Conservation (phyloP, 2,329 filamentous ascomycete genomes). For the Verticillium isaacii region DNA sequence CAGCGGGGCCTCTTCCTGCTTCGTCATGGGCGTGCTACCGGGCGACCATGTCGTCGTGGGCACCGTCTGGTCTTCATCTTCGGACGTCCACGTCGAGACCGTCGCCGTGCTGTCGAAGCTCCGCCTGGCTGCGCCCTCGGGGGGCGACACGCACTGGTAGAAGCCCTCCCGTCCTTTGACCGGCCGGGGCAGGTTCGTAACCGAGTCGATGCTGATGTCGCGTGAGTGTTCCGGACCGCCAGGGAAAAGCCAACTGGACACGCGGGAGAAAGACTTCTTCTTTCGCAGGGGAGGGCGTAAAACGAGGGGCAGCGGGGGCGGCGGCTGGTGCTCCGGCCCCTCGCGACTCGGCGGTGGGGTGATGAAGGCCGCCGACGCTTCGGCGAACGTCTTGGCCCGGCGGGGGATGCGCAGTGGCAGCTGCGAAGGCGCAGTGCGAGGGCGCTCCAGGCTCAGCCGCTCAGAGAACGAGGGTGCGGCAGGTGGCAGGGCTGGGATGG, state of each 20-base stretch:
- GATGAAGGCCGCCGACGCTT: slow-evolving; percentile 24
- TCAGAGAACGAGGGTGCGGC: slow-evolving; percentile 54
- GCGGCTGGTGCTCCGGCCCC: slow-evolving; percentile 33
- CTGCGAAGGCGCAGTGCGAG: slow-evolving; percentile 27
- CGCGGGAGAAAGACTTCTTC: slow-evolving; percentile 62
- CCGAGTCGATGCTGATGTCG: slow-evolving; percentile 40
- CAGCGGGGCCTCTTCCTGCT: slow-evolving; percentile 27
- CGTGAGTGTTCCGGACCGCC: slow-evolving; percentile 25
- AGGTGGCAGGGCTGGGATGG: slow-evolving; percentile 53
- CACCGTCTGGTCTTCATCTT: slow-evolving; percentile 37
- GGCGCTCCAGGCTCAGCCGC: slow-evolving; percentile 37
- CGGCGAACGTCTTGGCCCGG: slow-evolving; percentile 21
- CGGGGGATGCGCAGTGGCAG: slow-evolving; percentile 26
- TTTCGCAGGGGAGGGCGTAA: slow-evolving; percentile 57
- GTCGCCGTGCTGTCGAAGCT: slow-evolving; percentile 44
- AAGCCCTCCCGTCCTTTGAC: slow-evolving; percentile 49
- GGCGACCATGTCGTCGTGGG: slow-evolving; percentile 46
- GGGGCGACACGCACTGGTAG: slow-evolving; percentile 49
- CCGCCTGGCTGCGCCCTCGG: slow-evolving; percentile 21
- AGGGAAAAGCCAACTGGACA: slow-evolving; percentile 56
- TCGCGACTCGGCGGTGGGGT: slow-evolving; percentile 20
- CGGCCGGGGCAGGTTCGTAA: slow-evolving; percentile 52
- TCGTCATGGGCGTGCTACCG: slow-evolving; percentile 35
- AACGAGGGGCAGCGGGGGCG: slow-evolving; percentile 54
- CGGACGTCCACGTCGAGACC: slow-evolving; percentile 45